Evolutionary conservation across 805 yeast genomes (phyloP).

Genomic region (Barnettozyma pratensis): DNA sequence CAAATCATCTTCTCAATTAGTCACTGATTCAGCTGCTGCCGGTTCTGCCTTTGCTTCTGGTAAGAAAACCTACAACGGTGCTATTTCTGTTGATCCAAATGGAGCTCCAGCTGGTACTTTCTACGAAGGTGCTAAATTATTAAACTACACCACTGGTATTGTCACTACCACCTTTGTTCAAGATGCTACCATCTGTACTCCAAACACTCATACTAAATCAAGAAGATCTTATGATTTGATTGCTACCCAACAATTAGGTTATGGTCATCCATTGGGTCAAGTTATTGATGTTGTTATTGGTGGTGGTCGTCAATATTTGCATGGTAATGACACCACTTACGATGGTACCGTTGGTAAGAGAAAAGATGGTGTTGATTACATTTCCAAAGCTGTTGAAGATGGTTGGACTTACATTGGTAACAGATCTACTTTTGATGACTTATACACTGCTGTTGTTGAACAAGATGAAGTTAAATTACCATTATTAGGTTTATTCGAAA

Average conservation of each 20-base stretch:
- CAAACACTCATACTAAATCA: slow-evolving; percentile 69
- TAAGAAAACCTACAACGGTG: slow-evolving; percentile 81
- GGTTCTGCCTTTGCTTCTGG: slow-evolving; percentile 90
- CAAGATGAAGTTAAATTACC: slow-evolving; percentile 63
- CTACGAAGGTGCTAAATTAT: slow-evolving; percentile 77
- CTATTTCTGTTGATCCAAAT: slow-evolving; percentile 74
- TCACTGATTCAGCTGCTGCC: slow-evolving; percentile 95
- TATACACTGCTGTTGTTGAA: slow-evolving; percentile 42
- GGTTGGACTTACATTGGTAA: slow-evolving; percentile 68
- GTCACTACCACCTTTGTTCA: slow-evolving; percentile 90
- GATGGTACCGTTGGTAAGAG: slow-evolving; percentile 50
- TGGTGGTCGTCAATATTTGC: slow-evolving; percentile 84
- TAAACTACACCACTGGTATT: slow-evolving; percentile 78
- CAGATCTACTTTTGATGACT: slow-evolving; percentile 49
- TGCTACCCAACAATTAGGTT: slow-evolving; percentile 81
- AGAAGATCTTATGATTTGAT: slow-evolving; percentile 75
- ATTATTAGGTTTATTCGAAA: slow-evolving; percentile 66
- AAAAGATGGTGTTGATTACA: slow-evolving; percentile 60
- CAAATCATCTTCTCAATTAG: slow-evolving; percentile 62
- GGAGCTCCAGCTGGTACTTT: slow-evolving; percentile 77
- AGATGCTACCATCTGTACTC: slow-evolving; percentile 92
- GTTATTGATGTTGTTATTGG: slow-evolving; percentile 81
- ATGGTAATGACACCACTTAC: slow-evolving; percentile 38
- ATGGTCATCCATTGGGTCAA: slow-evolving; percentile 65
- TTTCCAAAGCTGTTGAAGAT: slow-evolving; percentile 50